Base-by-base conservation (phyloP, 495 filamentous ascomycete genomes). In the Aspergillus sclerotioniger region DNA sequence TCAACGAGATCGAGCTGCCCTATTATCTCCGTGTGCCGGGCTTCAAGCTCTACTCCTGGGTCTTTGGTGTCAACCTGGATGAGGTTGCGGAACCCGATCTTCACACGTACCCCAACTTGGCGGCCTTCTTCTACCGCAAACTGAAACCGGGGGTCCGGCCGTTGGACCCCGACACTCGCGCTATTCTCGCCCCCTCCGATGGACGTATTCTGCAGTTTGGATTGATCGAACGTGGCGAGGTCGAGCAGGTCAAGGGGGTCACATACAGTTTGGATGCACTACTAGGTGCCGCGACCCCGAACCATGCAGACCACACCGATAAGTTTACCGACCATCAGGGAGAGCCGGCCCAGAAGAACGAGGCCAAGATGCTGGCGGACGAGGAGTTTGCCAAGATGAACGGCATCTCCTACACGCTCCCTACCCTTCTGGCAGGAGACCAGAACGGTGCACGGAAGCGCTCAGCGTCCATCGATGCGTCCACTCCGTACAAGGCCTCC, bases 191-290 rank as follows among this genome's bases (percentile, higher is more conserved):
- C 0, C 94, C 94, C 12, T 83, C 95, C 13, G 94, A 99, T 71
- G 95, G 94, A 8, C 84, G 87, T 50, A 80, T 99, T 28, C 78
- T 99, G 15, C 94, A 98, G 66, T 98, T 91, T 64, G 94, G 94
- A 3, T 87, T 82, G 61, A 96, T 99, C 55, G 87, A 94, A 61
- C 82, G 89, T 50, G 93, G 92, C 29, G 89, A 96, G 62, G 92
- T 99, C n/a, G 94, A 98, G 71, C 94, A 98, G 71, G 93, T 98
- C 39, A 99, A 99, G 71, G 94, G 94, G 46, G 93, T 98, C 81
- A 98, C 92, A 3, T 99, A 99, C 71, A 94, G 89, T 57, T 80
- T 99, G 47, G 94, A 98, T 68, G 91, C 93, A 0, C 80, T 99
- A 1, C 77, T 99, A 4, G 94, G 94, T 35, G 83, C 84, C 49